A percentile compares a stretch with the other conserved stretches of the same genome.
Evolutionary conservation across 371 early-diverging fungal genomes (phyloP).

Genomic region (Mucor piriformis): DNA sequence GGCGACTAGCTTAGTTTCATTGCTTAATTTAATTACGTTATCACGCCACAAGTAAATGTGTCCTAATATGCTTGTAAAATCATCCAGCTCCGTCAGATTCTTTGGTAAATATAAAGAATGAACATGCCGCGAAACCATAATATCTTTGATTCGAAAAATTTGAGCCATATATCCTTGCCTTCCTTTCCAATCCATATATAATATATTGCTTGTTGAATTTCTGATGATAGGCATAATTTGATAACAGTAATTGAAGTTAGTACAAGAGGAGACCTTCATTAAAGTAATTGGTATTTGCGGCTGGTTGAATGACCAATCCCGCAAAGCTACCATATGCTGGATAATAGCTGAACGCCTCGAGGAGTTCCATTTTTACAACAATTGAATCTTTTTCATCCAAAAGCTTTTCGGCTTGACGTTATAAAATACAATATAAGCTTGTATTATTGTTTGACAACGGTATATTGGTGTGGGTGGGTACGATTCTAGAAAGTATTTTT

Average conservation of each 20-base stretch:
- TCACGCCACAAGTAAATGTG: slow-evolving; percentile 15
- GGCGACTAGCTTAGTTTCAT: slow-evolving; percentile 15
- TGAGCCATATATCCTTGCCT: slow-evolving; percentile 15
- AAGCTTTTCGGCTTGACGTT: no score
- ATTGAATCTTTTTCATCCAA: no score
- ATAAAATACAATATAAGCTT: no score
- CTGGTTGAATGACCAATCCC: slow-evolving; percentile 33
- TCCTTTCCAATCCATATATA: slow-evolving; percentile 17
- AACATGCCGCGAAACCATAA: slow-evolving; percentile 8
- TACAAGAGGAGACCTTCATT: slow-evolving; percentile 66
- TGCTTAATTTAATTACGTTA: slow-evolving; percentile 15
- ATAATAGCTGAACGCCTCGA: no score
- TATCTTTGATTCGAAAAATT: slow-evolving; percentile 13
- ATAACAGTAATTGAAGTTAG: slow-evolving; percentile 61
- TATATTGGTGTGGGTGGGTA: no score
- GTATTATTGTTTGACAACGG: no score
- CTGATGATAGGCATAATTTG: no score
- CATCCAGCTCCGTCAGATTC: slow-evolving; percentile 15
- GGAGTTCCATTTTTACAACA: no score
- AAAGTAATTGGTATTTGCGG: slow-evolving; percentile 61
- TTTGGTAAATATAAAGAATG: slow-evolving; percentile 9
- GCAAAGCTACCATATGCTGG: no score
- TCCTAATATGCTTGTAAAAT: slow-evolving; percentile 13
- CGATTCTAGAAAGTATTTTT: no score
- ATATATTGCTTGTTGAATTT: not conserved